Evolutionary conservation across 2,329 filamentous ascomycete genomes (phyloP), one percentile per base, ranked within the genome.

Genomic region (Harringtonia aguacate): DNA sequence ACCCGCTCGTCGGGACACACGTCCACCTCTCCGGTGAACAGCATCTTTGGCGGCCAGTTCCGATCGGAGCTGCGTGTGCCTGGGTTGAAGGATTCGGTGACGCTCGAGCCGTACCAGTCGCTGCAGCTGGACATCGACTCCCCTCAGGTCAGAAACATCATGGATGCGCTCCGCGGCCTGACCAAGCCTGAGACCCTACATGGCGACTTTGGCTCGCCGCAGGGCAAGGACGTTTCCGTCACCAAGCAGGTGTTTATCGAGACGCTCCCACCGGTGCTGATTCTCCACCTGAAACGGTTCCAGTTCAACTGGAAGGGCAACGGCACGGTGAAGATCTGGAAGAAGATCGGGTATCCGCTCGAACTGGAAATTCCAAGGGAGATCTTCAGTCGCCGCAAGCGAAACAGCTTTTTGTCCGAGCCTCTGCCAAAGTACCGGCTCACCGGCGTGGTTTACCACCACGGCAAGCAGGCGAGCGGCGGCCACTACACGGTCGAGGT

Each of bases 401-500:
- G 84, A 43, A 79, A 79, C 52, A 72, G 73, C 36, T 68, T 85
- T 50, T 69, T 74, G 22, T 69, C 77, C 15, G 79, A 82, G 50
- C 77, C 79, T 2, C 70, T 86, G 47, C 88, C 89, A 5, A 85
- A 81, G 58, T 98, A 97, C 63, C 80, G 79, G 40, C 75, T 98
- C 14, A 92, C 81, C 50, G 85, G 83, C 18, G 92, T 94, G 27
- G 88, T 98, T 20, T 98, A 98, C 59, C 92, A 98, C 57, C 92
- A 98, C 55, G 92, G 92, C 48, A 95, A 94, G 69, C 94, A 94
- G 55, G 92, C 92, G 30, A 94, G 85, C 50, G 89, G 87, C 42
- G 92, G 92, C 4, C 92, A 98, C 61, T 98, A 98, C 63, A 98
- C 92, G 1, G 90, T 94, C n/a, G 92, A 98, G 61, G 84, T 95